A percentile compares a stretch with the other conserved stretches of the same genome.
Conservation (phyloP, 2,329 filamentous ascomycete species). For the Sporothrix sp. region DNA sequence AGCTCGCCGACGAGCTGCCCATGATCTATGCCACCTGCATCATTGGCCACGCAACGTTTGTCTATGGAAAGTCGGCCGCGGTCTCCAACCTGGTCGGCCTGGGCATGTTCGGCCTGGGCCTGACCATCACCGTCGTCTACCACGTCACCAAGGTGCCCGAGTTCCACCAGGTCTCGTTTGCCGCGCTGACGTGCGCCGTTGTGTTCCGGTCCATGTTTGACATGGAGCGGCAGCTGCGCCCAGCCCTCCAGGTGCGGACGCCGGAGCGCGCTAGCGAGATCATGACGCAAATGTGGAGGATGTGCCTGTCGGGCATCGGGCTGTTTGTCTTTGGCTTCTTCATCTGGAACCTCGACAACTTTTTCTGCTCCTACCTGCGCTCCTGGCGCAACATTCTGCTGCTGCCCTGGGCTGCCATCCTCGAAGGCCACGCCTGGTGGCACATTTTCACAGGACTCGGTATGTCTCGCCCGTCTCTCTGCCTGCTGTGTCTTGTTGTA, state of each 20-base stretch:
- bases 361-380: constrained; percentile 58
- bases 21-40: constrained; percentile 52
- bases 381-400: constrained; percentile 57
- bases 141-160: constrained; percentile 71
- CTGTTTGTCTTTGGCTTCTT: constrained; percentile 67
- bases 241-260: constrained; percentile 34
- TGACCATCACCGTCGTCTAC: constrained; percentile 63
- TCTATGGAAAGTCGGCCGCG: constrained; percentile 47
- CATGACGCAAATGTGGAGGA: constrained; percentile 60
- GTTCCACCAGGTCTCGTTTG: constrained; percentile 77
- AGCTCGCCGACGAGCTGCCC: constrained; percentile 49
- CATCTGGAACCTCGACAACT: constrained; percentile 72
- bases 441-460: constrained; percentile 74
- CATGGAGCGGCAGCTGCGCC: constrained; percentile 48
- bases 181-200: constrained; percentile 58
- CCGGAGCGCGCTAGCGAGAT: constrained; percentile 38
- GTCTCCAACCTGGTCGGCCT: constrained; percentile 43
- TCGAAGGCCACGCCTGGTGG: constrained; percentile 53
- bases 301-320: constrained; percentile 56
- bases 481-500: not conserved
- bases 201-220: constrained; percentile 66
- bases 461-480: constrained; percentile 18
- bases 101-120: constrained; percentile 44
- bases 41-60: constrained; percentile 58
- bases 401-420: constrained; percentile 68